Conservation (phyloP, 768 basidiomycete genomes). For the Floccularia luteovirens region DNA sequence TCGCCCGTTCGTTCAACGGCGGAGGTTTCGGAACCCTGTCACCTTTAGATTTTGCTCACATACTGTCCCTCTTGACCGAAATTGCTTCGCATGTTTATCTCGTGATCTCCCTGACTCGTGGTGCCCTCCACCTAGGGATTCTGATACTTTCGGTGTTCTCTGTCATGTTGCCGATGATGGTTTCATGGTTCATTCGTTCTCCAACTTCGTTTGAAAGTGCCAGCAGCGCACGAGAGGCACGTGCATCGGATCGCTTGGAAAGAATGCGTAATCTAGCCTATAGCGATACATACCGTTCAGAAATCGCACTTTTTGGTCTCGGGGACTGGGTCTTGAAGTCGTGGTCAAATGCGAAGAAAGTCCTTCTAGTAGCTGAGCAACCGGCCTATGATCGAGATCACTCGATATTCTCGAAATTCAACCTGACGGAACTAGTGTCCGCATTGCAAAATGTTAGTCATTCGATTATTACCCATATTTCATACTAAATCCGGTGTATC, state of each 20-base stretch:
- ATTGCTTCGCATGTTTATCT: slow-evolving; percentile 66
- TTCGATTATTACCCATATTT: slow-evolving; percentile 10
- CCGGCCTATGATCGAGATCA: slow-evolving; percentile 31
- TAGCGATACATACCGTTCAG: slow-evolving; percentile 70
- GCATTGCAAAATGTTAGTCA: slow-evolving; percentile 65
- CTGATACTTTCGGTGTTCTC: slow-evolving; percentile 57
- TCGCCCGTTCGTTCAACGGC: slow-evolving; percentile 75
- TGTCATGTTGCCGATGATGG: slow-evolving; percentile 48
- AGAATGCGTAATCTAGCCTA: slow-evolving; percentile 69
- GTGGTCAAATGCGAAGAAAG: slow-evolving; percentile 62
- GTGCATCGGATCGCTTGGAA: slow-evolving; percentile 64
- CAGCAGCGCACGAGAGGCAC: slow-evolving; percentile 49
- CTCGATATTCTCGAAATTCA: slow-evolving; percentile 47
- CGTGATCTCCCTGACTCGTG: slow-evolving; percentile 55
- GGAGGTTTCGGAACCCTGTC: slow-evolving; percentile 75
- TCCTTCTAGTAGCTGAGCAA: slow-evolving; percentile 51
- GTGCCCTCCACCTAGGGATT: slow-evolving; percentile 45
- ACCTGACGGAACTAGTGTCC: slow-evolving; percentile 55
- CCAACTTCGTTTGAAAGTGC: slow-evolving; percentile 32
- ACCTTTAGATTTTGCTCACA: slow-evolving; percentile 71
- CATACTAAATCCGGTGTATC: slow-evolving; percentile 6
- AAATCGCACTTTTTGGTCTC: slow-evolving; percentile 76
- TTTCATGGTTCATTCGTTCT: slow-evolving; percentile 41
- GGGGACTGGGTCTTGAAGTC: slow-evolving; percentile 78
- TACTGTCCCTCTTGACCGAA: slow-evolving; percentile 66